Base-by-base conservation (phyloP, 1,139 yeast genomes). In the Scheffersomyces lignicola region DNA sequence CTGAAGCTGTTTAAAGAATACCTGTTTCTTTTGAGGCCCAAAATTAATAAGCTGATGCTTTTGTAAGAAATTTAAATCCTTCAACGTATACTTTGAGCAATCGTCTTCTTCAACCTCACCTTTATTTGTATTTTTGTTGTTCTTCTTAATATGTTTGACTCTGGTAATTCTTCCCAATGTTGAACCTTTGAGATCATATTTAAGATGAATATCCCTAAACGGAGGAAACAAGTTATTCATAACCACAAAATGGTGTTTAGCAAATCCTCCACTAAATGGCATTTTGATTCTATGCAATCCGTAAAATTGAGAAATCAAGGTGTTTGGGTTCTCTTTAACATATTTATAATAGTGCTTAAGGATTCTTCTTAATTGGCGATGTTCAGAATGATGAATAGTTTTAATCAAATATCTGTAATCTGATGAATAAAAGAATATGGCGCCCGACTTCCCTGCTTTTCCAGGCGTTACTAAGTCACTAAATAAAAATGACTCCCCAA, bases 191-290 rank as follows among this genome's bases (percentile, higher is more conserved):
- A 94, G 72, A 55, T 94, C 99, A 58, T 79, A 94, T 27, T 92
- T 86, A 32, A 77, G 64, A 55, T 89, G 95, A 41, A 92, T 83
- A 45, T 87, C 95, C 39, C 92, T 73, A 53, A 88, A 90, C 5
- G 97, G 96, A 1, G 99, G 98, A 60, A 94, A 92, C 36, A 94
- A 70, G 55, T 94, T 94, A 65, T 94, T 94, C 98, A 94, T 94
- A 29, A 94, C 97, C 37, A 94, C 73, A 49, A 94, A 92, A 60
- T 94, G 96, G 28, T 92, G 88, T 56, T 88, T 90, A 41, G 94
- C 78, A 39, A 73, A 73, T 29, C 77, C 78, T 33, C 59, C 59
- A 24, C 60, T 60, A 15, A 83, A 78, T 26, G 85, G 96, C 79
- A 92, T 81, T 56, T 92, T 90, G 33, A 94, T 85, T 37, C 99